Conservation (phyloP, 1,284 basidiomycete species). For the Pisolithus thermaeus region DNA sequence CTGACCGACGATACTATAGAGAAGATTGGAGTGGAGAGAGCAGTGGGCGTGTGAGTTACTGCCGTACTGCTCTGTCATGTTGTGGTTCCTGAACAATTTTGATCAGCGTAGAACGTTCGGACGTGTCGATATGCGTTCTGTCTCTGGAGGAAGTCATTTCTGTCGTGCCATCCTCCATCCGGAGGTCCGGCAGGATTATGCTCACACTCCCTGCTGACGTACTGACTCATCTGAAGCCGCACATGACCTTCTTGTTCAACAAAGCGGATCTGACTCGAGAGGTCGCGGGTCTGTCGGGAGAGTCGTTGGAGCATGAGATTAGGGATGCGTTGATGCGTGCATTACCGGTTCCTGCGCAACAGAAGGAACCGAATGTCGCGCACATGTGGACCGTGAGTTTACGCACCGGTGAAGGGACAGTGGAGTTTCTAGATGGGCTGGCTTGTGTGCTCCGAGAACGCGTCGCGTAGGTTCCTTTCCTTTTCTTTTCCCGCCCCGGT, state of each 20-base stretch:
- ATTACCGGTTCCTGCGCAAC: constrained; percentile 4
- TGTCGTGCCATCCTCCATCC: constrained; percentile 1
- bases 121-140: constrained; percentile 74
- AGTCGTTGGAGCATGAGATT: constrained; percentile 5
- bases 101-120: constrained; percentile 55
- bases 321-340: constrained; percentile 6
- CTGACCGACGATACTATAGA: constrained; percentile 69
- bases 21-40: constrained; percentile 75
- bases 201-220: constrained; percentile 43
- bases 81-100: constrained; percentile 5
- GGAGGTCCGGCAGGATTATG: constrained; percentile 8
- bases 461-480: constrained; percentile 33
- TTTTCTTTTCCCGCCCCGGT: not conserved
- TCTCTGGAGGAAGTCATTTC: constrained; percentile 50
- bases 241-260: constrained; percentile 67
- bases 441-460: constrained; percentile 45
- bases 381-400: constrained; percentile 60
- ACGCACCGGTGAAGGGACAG: constrained; percentile 49
- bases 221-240: constrained; percentile 40
- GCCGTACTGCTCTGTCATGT: constrained; percentile 1
- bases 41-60: constrained; percentile 51
- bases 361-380: not conserved
- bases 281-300: not conserved
- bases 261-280: constrained; percentile 55
- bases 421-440: constrained; percentile 54